Base-by-base conservation (phyloP, 2,329 filamentous ascomycete genomes). In the Calonectria henricotiae region DNA sequence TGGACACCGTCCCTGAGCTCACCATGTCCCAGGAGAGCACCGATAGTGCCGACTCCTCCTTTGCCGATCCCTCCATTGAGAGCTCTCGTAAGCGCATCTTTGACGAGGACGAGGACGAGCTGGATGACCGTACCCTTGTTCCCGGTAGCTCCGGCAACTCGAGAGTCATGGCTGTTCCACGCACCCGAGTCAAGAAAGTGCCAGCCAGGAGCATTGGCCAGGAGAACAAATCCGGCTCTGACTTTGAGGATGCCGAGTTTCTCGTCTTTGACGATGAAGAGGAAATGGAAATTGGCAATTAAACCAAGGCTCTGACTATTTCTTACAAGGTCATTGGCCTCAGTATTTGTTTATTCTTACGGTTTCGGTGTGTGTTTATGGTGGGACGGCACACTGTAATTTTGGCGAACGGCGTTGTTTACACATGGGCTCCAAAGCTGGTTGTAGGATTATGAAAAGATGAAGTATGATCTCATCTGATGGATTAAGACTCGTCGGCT, bases 161-260 rank as follows among this genome's bases (percentile, higher is more conserved):
- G 5, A 83, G 89, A 30, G 78, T 85, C 6, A 82, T 89, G 77
- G 89, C 89, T 4, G 80, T 87, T 37, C 88, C 89, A 1, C 79
- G 76, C 39, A 77, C 82, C 11, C 79, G 79, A 41, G 65, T 69
- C 37, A 73, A 72, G 69, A 82, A 81, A 67, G 71, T 12, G 41
- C 79, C 5, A 85, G 79, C 0, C 86, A 89, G 77, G 87, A 89
- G 77, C 89, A 88, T 72, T 82, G 72, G 79, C 79, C 5, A 74
- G 82, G 0, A 37, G 2, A 58, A 39, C 32, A 39, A 17, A 32
- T 39, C 20, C 4, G 83, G 83, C 47, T 81, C 82, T 20, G 91
- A 94, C 78, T 94, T 94, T 79, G 90, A 88, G 68, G 92, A 94
- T 69, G 92, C 92, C 0, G 86, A 88, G 0, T 94, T 94, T 70